Conservation (phyloP, 345 rosid species). For the Balakata baccata region DNA sequence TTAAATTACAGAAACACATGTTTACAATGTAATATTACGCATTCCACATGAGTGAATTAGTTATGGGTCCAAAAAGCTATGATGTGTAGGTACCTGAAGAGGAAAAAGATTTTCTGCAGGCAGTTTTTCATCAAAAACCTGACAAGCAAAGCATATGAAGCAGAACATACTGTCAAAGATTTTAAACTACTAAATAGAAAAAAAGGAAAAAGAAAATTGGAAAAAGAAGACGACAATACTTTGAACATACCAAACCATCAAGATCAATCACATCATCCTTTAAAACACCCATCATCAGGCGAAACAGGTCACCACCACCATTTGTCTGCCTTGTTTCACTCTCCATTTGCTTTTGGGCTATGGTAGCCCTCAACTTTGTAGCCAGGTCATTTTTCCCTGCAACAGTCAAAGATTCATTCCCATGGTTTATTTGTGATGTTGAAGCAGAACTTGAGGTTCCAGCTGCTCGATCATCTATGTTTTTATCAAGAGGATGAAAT, state of each 20-base stretch:
- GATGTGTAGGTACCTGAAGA: slow-evolving; percentile 59
- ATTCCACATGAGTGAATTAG: not conserved
- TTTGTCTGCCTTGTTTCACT: slow-evolving; percentile 68
- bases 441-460: slow-evolving; percentile 85
- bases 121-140: slow-evolving; percentile 84
- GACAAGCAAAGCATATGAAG: slow-evolving; percentile 19
- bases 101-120: slow-evolving; percentile 89
- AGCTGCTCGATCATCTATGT: slow-evolving; percentile 44
- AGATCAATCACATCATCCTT: slow-evolving; percentile 93
- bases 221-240: not conserved
- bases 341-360: slow-evolving; percentile 93
- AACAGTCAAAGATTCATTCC: slow-evolving; percentile 48
- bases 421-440: slow-evolving; percentile 57
- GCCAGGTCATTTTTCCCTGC: slow-evolving; percentile 85
- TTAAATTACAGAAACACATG: not conserved
- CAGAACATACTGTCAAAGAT: slow-evolving; percentile 6
- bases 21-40: not conserved
- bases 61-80: not conserved
- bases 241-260: slow-evolving; percentile 80
- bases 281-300: slow-evolving; percentile 78
- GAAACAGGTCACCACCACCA: slow-evolving; percentile 81
- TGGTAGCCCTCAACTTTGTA: slow-evolving; percentile 80
- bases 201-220: no score
- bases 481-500: slow-evolving; percentile 78
- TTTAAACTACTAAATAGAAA: not conserved